Evolutionary conservation across 2,329 filamentous ascomycete genomes (phyloP).

Genomic region (Thermothelomyces thermophilus): DNA sequence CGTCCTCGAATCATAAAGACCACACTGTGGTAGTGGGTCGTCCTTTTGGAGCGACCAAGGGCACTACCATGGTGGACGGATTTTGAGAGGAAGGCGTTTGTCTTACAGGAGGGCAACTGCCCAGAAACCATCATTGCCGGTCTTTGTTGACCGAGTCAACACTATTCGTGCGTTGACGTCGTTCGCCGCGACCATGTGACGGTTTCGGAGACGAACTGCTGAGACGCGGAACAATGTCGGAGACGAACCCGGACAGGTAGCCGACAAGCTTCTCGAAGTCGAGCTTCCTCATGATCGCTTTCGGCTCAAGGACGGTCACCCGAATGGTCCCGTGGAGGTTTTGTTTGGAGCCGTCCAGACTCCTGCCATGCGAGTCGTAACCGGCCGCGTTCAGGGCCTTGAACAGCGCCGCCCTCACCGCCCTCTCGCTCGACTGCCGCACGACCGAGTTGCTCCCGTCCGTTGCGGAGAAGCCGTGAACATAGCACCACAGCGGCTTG

Average conservation of each 20-base stretch:
- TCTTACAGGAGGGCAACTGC: background rate
- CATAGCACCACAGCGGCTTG: conserved; percentile 15
- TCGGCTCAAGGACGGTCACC: conserved; percentile 1
- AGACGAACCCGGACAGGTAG: conserved; percentile 1
- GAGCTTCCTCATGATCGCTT: conserved; percentile 3
- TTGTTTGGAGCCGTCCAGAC: background rate
- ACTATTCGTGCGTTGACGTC: no score
- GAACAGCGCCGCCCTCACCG: conserved; percentile 6
- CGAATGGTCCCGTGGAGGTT: conserved; percentile 11
- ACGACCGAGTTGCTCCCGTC: conserved; percentile 13
- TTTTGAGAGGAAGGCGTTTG: no score
- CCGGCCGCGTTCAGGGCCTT: conserved; percentile 18
- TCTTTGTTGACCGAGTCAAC: no score
- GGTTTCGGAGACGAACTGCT: background rate
- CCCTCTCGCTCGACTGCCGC: conserved; percentile 3
- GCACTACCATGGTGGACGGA: no score
- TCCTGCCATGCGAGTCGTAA: conserved; percentile 13
- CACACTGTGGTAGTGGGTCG: no score
- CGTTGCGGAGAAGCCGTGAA: background rate
- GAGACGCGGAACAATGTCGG: background rate
- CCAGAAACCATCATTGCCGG: no score
- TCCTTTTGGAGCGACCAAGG: no score
- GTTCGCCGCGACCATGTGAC: background rate
- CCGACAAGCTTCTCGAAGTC: conserved; percentile 3
- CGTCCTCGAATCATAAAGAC: no score